Evolutionary conservation across 176 grass and related monocot species (phyloP), one percentile per base, ranked within the genome.

Genomic region (Melocanna baccifera): DNA sequence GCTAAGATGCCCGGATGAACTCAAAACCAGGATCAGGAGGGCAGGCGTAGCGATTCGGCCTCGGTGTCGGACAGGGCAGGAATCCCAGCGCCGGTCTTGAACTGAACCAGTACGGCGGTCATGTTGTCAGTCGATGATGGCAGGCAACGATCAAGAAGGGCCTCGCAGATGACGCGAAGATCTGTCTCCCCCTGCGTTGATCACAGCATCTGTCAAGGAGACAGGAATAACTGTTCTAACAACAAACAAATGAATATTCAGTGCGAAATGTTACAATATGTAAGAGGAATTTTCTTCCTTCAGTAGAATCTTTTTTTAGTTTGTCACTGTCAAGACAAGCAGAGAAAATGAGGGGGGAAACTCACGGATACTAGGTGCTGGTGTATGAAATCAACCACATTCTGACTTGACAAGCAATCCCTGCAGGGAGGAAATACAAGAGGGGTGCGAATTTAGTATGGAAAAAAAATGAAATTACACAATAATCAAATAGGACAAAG

Each of bases 41-140:
- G 46, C 13, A 48, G 46, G 46, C 13, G 46, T 48, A 15, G 46
- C 13, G 13, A 48, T 12, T 48, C 4, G 46, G 48, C 51, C 42
- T 78, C 19, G 5, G 29, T 36, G n/a, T 2, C 18, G n/a, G 58
- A 4, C 39, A 15, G 53, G 67, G n/a, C 7, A 65, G 58, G 42
- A 74, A 28, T 5, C 14, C 2, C 16, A 41, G 20, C 29, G 53
- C 9, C n/a, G 25, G 7, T 43, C 57, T 65, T 81, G 47, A 87
- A 81, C 77, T 23, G 46, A 41, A 81, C 48, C 58, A 87, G 77
- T 56, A 87, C 53, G 57, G 9, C 58, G 4, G 69, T 81, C 57
- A 9, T 9, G 46, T 81, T 66, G 25, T 16, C 36, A 20, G 0
- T 4, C 48, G 16, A 52, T 30, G 84, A 50, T 14, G 7, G 3